Conservation (phyloP, 202 grass and related monocot species). For the Carex sylvatica region DNA sequence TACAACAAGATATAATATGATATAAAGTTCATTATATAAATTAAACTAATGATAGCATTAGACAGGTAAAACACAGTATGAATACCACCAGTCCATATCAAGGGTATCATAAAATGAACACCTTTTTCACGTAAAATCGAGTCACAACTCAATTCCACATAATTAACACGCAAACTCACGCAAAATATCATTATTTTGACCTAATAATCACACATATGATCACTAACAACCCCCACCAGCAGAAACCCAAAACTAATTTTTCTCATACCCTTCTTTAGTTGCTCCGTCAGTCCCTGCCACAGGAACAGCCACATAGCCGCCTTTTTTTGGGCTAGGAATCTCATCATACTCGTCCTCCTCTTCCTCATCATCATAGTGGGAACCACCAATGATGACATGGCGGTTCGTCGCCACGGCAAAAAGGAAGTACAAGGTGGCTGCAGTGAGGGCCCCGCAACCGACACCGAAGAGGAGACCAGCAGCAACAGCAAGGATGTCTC, state of each 20-base stretch:
- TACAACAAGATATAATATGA: background rate
- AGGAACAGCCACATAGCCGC: constrained; percentile 56
- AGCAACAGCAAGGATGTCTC: constrained; percentile 59
- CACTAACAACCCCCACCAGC: background rate
- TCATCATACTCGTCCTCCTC: constrained; percentile 50
- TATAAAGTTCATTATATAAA: constrained; percentile 20
- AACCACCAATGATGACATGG: constrained; percentile 28
- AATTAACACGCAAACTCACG: constrained; percentile 2
- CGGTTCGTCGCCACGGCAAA: constrained; percentile 45
- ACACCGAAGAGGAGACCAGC: constrained; percentile 64
- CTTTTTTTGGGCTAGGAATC: constrained; percentile 64
- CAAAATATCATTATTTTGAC: constrained; percentile 26
- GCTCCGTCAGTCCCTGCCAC: constrained; percentile 24
- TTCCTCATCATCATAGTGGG: constrained; percentile 47
- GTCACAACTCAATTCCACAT: constrained; percentile 26
- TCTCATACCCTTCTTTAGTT: constrained; percentile 41
- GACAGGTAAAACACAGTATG: constrained; percentile 29
- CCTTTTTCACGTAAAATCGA: constrained; percentile 21
- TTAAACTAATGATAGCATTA: constrained; percentile 27
- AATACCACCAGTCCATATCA: constrained; percentile 25
- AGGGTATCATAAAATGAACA: constrained; percentile 27
- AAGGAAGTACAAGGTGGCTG: constrained; percentile 61
- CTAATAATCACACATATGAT: constrained; percentile 26
- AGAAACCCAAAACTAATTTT: constrained; percentile 54
- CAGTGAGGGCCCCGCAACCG: constrained; percentile 62